Evolutionary conservation across 305 asterid species (phyloP).

Genomic region (Salvia sclarea): DNA sequence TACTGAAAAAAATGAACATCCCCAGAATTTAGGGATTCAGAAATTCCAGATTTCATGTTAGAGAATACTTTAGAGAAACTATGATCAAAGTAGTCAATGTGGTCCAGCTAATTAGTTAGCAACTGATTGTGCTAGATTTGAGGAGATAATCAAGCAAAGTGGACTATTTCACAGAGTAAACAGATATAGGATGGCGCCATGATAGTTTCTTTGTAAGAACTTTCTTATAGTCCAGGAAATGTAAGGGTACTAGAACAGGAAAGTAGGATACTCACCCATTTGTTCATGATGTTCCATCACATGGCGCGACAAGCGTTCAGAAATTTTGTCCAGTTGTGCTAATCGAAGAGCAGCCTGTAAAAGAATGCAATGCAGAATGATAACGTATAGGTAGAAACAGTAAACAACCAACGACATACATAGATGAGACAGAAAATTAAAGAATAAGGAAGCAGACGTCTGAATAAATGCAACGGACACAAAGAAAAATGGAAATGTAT

Average conservation of each 20-base stretch:
- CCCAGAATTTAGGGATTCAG: slow-evolving; percentile 26
- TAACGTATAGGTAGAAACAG: not conserved
- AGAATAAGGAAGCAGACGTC: slow-evolving; percentile 14
- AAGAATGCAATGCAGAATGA: slow-evolving; percentile 46
- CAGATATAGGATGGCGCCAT: slow-evolving; percentile 20
- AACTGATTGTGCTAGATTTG: slow-evolving; percentile 13
- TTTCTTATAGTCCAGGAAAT: slow-evolving; percentile 15
- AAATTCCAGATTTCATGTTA: slow-evolving; percentile 25
- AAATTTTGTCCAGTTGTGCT: slow-evolving; percentile 82
- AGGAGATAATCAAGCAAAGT: slow-evolving; percentile 22
- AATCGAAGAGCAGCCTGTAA: slow-evolving; percentile 88
- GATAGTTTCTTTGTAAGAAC: slow-evolving; percentile 4
- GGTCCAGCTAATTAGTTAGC: slow-evolving; percentile 6
- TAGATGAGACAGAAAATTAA: not conserved
- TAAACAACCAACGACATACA: slow-evolving; percentile 24
- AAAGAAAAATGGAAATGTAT: not conserved
- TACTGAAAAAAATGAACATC: slow-evolving; percentile 54
- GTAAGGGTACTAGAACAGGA: slow-evolving; percentile 30
- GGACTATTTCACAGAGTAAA: slow-evolving; percentile 13
- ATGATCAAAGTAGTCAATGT: not conserved
- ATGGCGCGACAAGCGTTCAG: slow-evolving; percentile 90
- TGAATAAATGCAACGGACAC: not conserved
- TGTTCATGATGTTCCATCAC: slow-evolving; percentile 99
- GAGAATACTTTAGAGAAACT: not conserved
- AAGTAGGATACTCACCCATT: slow-evolving; percentile 82